A percentile compares a stretch with the other conserved stretches of the same genome.
Conservation (phyloP, 2,329 filamentous ascomycete genomes). For the Uncinocarpus reesii region DNA sequence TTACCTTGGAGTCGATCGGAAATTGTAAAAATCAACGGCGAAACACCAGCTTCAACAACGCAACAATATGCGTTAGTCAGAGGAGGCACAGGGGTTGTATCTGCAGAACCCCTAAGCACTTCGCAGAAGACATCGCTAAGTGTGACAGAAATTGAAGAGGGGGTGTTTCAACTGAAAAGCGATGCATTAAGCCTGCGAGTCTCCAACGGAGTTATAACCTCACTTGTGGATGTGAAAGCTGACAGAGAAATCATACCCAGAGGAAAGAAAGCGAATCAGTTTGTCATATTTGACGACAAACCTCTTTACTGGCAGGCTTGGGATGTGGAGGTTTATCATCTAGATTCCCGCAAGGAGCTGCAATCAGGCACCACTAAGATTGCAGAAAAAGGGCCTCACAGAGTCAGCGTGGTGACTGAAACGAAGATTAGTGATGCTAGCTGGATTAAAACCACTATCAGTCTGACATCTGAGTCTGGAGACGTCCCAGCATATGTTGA, state of each 20-base stretch:
- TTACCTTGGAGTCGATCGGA: slow-evolving; percentile 75
- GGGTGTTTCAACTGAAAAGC: slow-evolving; percentile 71
- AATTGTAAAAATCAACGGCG: slow-evolving; percentile 50
- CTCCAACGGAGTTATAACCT: slow-evolving; percentile 66
- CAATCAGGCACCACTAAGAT: slow-evolving; percentile 58
- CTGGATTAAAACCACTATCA: slow-evolving; percentile 77
- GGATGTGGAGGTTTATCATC: slow-evolving; percentile 95
- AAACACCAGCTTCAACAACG: slow-evolving; percentile 18
- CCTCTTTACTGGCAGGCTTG: slow-evolving; percentile 95
- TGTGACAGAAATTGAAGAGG: slow-evolving; percentile 44
- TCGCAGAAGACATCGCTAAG: slow-evolving; percentile 29
- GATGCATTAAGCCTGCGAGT: slow-evolving; percentile 64
- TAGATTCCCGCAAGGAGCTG: slow-evolving; percentile 74
- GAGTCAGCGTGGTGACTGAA: slow-evolving; percentile 70
- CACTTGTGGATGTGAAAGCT: slow-evolving; percentile 63
- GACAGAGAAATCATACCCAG: slow-evolving; percentile 67
- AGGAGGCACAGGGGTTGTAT: slow-evolving; percentile 39
- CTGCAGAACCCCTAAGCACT: slow-evolving; percentile 23
- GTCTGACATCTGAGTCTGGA: slow-evolving; percentile 58
- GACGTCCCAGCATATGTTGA: slow-evolving; percentile 62
- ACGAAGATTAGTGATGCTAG: slow-evolving; percentile 81
- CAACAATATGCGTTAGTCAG: slow-evolving; percentile 37
- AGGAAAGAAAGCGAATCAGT: slow-evolving; percentile 70
- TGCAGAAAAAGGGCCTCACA: slow-evolving; percentile 59
- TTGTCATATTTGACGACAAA: slow-evolving; percentile 94